Evolutionary conservation across 208 protist genomes (phyloP).

Genomic region (Tritrichomonas foetus): DNA sequence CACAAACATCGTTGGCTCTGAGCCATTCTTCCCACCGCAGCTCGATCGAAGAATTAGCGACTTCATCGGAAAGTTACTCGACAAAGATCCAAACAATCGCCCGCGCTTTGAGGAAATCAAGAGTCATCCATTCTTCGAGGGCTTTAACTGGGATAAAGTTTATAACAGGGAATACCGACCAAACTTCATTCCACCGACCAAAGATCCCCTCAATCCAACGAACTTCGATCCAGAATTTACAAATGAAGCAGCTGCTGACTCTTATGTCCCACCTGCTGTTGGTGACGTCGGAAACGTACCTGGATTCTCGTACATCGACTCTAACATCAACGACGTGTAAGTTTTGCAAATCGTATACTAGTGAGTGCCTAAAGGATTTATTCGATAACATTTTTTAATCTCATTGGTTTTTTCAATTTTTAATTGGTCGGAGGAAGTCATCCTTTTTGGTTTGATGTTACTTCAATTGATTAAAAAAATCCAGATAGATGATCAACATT

Average conservation of each 20-base stretch:
- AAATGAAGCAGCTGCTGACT: not conserved
- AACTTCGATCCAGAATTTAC: not conserved
- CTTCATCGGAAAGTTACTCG: not conserved
- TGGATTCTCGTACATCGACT: not conserved
- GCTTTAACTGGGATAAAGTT: not conserved
- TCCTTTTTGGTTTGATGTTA: too few species aligned
- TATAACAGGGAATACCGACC: not conserved
- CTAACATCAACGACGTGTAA: too few species aligned
- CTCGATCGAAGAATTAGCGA: not conserved
- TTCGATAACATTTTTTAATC: too few species aligned
- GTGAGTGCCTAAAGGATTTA: too few species aligned
- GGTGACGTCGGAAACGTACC: slow-evolving; percentile 9
- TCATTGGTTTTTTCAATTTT: too few species aligned
- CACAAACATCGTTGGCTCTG: not conserved
- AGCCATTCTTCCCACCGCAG: not conserved
- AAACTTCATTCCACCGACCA: not conserved
- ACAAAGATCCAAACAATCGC: not conserved
- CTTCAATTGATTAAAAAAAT: too few species aligned
- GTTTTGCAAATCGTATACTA: too few species aligned
- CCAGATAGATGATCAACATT: too few species aligned
- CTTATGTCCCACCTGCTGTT: not conserved
- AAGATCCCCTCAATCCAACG: not conserved
- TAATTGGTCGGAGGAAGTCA: too few species aligned
- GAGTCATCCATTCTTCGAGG: not conserved
- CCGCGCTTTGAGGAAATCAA: slow-evolving; percentile 26